Percentiles rank a stretch among this genome's conserved stretches.
These are phyloP conservation scores for Endocalyx cinctus DNA, from an alignment of 2,329 filamentous ascomycete genomes.

Conservation along the genomic window DNA sequence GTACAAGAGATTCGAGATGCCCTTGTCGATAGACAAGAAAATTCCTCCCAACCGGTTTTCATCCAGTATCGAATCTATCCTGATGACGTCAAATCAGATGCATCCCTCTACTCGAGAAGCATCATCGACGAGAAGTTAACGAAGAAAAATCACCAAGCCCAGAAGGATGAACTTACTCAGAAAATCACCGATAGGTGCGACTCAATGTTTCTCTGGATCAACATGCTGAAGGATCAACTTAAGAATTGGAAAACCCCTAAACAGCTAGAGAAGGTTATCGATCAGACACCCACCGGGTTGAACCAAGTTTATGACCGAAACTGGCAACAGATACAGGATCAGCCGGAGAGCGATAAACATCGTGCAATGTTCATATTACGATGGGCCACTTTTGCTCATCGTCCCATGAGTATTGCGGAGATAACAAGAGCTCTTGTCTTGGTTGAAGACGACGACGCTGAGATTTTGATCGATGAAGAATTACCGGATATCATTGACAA, in stretches of 20 bases:
- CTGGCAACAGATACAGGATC: conserved; percentile 19
- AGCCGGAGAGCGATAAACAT: conserved; percentile 8
- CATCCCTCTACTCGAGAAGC: conserved; percentile 13
- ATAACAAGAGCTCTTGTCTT: conserved; percentile 8
- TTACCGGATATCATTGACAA: conserved; percentile 8
- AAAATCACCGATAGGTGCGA: conserved; percentile 22
- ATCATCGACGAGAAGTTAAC: conserved; percentile 25
- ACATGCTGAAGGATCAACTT: conserved; percentile 23
- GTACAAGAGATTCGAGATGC: conserved; percentile 18
- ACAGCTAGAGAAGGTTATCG: conserved; percentile 22
- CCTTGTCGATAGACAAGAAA: too few species aligned
- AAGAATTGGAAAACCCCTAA: conserved; percentile 20
- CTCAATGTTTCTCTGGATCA: conserved; percentile 31
- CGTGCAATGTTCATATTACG: conserved; percentile 25
- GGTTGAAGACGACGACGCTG: conserved; percentile 2
- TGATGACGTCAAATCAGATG: conserved; percentile 20
- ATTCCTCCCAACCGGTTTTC: too few species aligned
- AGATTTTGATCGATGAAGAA: conserved; percentile 3
- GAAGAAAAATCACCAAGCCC: conserved; percentile 17
- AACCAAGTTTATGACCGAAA: conserved; percentile 25
- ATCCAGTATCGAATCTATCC: conserved; percentile 15
- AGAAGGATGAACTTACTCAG: conserved; percentile 14
- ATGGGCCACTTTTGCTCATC: conserved; percentile 22
- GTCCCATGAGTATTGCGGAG: conserved; percentile 7
- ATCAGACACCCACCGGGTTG: conserved; percentile 23